Evolutionary conservation across 495 filamentous ascomycete genomes (phyloP), one percentile per base, ranked within the genome.

Genomic region (Talaromyces borbonicus): DNA sequence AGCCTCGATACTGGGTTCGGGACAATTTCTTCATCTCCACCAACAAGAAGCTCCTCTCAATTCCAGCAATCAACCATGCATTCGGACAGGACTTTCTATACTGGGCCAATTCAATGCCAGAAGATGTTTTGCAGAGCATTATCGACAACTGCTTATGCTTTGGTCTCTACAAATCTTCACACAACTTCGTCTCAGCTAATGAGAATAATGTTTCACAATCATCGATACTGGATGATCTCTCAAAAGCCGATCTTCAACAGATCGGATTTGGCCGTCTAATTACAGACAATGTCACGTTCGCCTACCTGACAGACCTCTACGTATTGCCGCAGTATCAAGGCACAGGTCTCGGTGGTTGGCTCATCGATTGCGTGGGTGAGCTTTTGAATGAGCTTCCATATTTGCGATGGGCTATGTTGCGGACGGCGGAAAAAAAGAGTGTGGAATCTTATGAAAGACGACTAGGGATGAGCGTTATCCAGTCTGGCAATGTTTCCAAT

Each of bases 251-350:
- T 24, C 24, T 47, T 8, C 31, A 57, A 27, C 66, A 69, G 39
- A 67, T 85, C 29, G 83, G 81, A 5, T 62, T 85, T 15, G 80
- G 73, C 8, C 69, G 82, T 6, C 55, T 84, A 5, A 57, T 85
- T 19, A 87, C 82, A 0, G 83, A 85, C 51, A 57, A 73, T 49
- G 67, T 77, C 8, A 80, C 80, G 0, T 74, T 82, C 49, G 79
- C 69, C n/a, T 86, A 83, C 52, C 62, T 85, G 18, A 82, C 82
- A 8, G 83, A 85, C 46, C 75, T 87, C 18, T 87, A 78, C 49
- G 61, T 86, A 5, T 46, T 77, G 0, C 55, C 65, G 0, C 65
- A 73, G 41, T 66, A 78, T 40, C 75, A 81, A 45, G 69, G 74
- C 0, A 59, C 68, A n/a, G 81, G 82, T 0, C 63, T 87, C 0